Conservation (phyloP, 2,329 filamentous ascomycete genomes). For the Fusarium pilosicola region DNA sequence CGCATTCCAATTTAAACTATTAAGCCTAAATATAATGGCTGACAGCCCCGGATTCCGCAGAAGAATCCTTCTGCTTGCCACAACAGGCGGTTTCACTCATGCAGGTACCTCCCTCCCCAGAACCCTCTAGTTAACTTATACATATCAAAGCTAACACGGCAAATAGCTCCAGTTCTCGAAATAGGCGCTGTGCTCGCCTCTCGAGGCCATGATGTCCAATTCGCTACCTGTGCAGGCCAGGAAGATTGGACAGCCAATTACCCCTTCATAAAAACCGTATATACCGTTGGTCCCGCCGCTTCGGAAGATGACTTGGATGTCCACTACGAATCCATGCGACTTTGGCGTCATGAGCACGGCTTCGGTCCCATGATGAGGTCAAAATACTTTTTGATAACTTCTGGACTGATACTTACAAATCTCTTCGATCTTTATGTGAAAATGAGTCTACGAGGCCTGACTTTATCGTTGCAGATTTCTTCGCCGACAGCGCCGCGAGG, state of each 20-base stretch:
- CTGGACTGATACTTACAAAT: constrained; percentile 47
- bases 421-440: constrained; percentile 25
- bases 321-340: constrained; percentile 50
- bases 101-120: constrained; percentile 38
- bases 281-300: constrained; percentile 47
- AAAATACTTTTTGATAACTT: constrained; percentile 53
- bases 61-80: constrained; percentile 48
- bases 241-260: constrained; percentile 48
- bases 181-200: constrained; percentile 47
- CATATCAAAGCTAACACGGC: neutral
- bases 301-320: constrained; percentile 43
- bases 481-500: constrained; percentile 53
- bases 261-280: constrained; percentile 45
- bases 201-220: constrained; percentile 51
- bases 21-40: constrained; percentile 22
- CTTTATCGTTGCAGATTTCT: constrained; percentile 57
- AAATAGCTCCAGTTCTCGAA: constrained; percentile 50
- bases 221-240: constrained; percentile 52
- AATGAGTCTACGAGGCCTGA: constrained; percentile 46
- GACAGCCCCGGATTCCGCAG: constrained; percentile 16
- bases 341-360: constrained; percentile 47
- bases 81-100: constrained; percentile 51
- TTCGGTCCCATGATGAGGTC: constrained; percentile 47
- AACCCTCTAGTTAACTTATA: neutral
- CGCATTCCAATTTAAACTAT: constrained; percentile 14